Evolutionary conservation across 495 filamentous ascomycete species (phyloP), one percentile per base, ranked within the genome.

Genomic region (Bombardia bombarda): DNA sequence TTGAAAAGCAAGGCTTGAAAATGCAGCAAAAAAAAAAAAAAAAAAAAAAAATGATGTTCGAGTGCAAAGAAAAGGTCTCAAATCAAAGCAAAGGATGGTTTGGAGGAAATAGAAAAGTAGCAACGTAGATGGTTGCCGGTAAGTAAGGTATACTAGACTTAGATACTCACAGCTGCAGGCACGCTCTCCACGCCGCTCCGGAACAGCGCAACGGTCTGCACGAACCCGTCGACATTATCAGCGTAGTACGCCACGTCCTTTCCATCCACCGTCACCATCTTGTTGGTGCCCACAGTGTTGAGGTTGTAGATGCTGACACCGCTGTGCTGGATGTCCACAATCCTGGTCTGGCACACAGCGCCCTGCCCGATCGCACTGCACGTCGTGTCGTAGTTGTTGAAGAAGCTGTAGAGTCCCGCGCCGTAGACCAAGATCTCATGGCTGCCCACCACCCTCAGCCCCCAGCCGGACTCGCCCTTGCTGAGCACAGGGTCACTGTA

Each of bases 401-500:
- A 80, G 67, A 80, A 79, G 20, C 60, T 68, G 57, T 79, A 79
- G 23, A 78, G 53, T 0, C 85, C 85, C 9, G 79, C 80, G 18
- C 83, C 81, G 42, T 85, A 89, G 16, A 85, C 59, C 16, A 73
- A 44, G 30, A 88, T 62, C 28, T 70, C 65, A 13, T 56, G 56
- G 32, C 72, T 78, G 40, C 73, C 63, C 13, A 79, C 58, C 24
- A 79, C 53, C 19, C 74, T 56, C 22, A 79, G 54, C 2, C 70
- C 78, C 73, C 73, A 77, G 3, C 73, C 71, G n/a, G 64, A 67
- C 26, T 74, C 62, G 48, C 66, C 55, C 43, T 39, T 22, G 21
- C 43, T 50, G 66, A 90, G 89, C 45, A 73, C 73, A 0, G 90
- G 89, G 53, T 96, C 90, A 46, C 73, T 69, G 61, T 72, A 89